Percentiles rank a stretch among this genome's conserved stretches.
phyloP scores from a whole-genome alignment of 176 grass and related monocot species.

The Dendrocalamus sinicus region DNA sequence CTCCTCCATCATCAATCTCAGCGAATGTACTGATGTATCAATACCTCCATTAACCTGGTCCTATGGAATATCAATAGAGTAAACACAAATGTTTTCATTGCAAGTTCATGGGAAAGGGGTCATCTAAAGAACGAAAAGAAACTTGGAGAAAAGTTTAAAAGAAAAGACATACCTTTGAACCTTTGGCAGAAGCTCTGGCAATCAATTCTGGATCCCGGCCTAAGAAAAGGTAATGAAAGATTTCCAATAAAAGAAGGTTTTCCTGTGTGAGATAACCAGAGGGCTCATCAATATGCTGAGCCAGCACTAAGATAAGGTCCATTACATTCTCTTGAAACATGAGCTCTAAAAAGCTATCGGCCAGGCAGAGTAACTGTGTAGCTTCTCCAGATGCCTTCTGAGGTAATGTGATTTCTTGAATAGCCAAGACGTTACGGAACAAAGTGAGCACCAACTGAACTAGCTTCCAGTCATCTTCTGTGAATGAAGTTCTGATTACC shows the following conservation, averaged over 20 bases:
- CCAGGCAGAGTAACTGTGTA: slow-evolving; percentile 68
- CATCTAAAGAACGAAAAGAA: slow-evolving; percentile 16
- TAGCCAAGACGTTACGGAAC: slow-evolving; percentile 83
- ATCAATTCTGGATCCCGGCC: slow-evolving; percentile 81
- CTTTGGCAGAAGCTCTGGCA: slow-evolving; percentile 59
- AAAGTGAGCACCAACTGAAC: slow-evolving; percentile 95
- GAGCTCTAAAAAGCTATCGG: slow-evolving; percentile 80
- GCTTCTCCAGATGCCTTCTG: slow-evolving; percentile 85
- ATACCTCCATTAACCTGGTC: slow-evolving; percentile 56
- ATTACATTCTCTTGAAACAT: slow-evolving; percentile 96
- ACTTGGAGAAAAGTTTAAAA: slow-evolving; percentile 23
- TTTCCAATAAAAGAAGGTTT: slow-evolving; percentile 92
- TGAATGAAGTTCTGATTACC: slow-evolving; percentile 67
- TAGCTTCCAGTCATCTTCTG: slow-evolving; percentile 97
- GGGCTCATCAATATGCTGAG: slow-evolving; percentile 81
- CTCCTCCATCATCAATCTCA: slow-evolving; percentile 71
- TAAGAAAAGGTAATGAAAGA: slow-evolving; percentile 82
- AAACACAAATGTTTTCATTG: slow-evolving; percentile 18
- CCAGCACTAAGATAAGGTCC: slow-evolving; percentile 93
- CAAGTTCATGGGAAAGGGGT: slow-evolving; percentile 20
- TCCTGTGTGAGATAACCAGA: slow-evolving; percentile 86
- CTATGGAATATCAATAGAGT: slow-evolving; percentile 35
- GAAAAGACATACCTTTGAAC: slow-evolving; percentile 62
- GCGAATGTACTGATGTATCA: slow-evolving; percentile 64
- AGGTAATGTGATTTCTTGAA: slow-evolving; percentile 87